phyloP scores from a whole-genome alignment of 768 basidiomycete species.

The Podaxis sp. region DNA sequence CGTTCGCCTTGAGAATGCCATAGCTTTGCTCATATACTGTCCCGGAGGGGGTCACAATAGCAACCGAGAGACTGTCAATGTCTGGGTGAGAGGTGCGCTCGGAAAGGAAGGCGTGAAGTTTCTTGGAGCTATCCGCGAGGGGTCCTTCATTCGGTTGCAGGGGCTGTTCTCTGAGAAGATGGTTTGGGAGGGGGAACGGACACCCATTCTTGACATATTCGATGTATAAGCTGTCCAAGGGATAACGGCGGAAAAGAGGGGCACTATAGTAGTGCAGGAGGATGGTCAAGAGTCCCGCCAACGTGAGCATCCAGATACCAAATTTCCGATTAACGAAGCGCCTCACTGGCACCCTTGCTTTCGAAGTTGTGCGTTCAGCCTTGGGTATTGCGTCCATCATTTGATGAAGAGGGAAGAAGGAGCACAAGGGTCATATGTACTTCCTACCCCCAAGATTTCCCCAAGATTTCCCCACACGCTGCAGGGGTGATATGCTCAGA shows the following conservation, averaged over 20 bases:
- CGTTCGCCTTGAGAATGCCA: constrained; percentile 44
- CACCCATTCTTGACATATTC: constrained; percentile 13
- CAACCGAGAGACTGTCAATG: constrained; percentile 50
- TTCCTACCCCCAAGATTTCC: neutral
- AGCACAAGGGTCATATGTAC: neutral
- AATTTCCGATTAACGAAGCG: neutral
- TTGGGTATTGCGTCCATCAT: neutral
- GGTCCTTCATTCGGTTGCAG: constrained; percentile 21
- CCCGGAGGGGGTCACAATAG: constrained; percentile 46
- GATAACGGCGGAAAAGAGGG: neutral
- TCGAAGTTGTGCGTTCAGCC: neutral
- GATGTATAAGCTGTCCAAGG: neutral
- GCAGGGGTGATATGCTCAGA: neutral
- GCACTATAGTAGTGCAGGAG: neutral
- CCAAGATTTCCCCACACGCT: neutral
- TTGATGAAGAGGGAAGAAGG: neutral
- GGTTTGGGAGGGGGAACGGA: constrained; percentile 23
- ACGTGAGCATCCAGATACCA: neutral
- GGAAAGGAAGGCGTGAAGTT: constrained; percentile 27
- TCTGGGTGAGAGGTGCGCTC: constrained; percentile 27
- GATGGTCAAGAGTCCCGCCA: neutral
- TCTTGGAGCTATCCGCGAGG: constrained; percentile 22
- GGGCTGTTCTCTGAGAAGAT: constrained; percentile 26
- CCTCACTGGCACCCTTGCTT: neutral
- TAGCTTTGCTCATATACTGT: constrained; percentile 43